phyloP scores from a whole-genome alignment of 306 rosid genomes.

The Begonia peltatifolia region DNA sequence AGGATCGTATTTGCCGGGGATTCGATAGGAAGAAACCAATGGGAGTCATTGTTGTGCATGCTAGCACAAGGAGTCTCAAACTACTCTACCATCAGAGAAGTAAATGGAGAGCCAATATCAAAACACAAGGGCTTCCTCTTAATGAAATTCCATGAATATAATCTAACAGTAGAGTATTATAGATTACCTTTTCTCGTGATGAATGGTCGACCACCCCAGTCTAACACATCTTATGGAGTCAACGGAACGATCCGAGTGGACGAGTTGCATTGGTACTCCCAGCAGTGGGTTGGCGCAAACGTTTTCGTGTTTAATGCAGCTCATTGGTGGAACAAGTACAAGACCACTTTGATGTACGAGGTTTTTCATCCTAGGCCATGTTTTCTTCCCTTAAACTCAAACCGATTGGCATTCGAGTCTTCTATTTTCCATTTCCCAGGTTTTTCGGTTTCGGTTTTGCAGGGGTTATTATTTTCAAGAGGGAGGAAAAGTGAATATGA shows the following conservation, averaged over 20 bases:
- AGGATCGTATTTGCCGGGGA: constrained; percentile 87
- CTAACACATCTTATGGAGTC: constrained; percentile 22
- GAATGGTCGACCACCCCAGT: constrained; percentile 44
- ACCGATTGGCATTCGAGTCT: not conserved
- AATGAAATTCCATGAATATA: constrained; percentile 47
- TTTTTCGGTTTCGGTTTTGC: constrained; percentile 6
- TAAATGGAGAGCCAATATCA: constrained; percentile 54
- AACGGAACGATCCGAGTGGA: constrained; percentile 31
- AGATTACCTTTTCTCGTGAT: constrained; percentile 52
- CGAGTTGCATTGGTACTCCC: constrained; percentile 52
- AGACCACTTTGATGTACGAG: constrained; percentile 39
- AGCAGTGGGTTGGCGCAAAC: constrained; percentile 49
- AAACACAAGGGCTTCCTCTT: constrained; percentile 68
- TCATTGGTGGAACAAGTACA: constrained; percentile 80
- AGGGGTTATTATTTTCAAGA: constrained; percentile 77
- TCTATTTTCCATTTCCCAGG: not conserved
- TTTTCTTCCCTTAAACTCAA: not conserved
- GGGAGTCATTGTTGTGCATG: constrained; percentile 89
- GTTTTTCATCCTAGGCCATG: too few relatives aligned
- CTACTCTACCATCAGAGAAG: constrained; percentile 58
- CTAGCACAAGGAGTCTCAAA: constrained; percentile 46
- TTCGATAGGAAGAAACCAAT: constrained; percentile 81
- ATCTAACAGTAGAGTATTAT: constrained; percentile 74
- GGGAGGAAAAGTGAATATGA: constrained; percentile 35
- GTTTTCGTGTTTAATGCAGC: constrained; percentile 64